Conservation (phyloP, 2,329 filamentous ascomycete genomes). For the Biscogniauxia marginata region DNA sequence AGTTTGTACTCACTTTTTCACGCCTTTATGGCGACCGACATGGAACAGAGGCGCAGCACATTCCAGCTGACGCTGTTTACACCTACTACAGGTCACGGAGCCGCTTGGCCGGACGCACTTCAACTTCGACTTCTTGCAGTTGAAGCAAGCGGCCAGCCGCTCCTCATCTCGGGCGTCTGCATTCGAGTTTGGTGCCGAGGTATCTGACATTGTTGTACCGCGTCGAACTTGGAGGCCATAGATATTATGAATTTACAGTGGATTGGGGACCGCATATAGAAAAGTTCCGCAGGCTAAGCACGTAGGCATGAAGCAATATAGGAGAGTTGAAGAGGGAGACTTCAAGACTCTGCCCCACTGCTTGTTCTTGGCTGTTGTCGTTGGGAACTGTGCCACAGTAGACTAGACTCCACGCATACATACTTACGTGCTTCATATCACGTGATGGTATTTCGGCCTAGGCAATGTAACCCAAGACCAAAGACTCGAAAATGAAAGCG, state of each 20-base stretch:
- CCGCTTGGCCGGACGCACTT: conserved; percentile 33
- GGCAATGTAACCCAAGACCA: background rate
- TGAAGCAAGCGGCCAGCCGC: conserved; percentile 33
- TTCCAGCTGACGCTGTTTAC: conserved; percentile 41
- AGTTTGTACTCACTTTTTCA: conserved; percentile 63
- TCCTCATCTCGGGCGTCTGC: conserved; percentile 28
- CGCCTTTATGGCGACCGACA: conserved; percentile 70
- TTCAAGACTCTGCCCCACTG: background rate
- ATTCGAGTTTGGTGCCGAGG: conserved; percentile 22
- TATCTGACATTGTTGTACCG: conserved; percentile 22
- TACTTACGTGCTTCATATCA: background rate
- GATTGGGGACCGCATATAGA: background rate
- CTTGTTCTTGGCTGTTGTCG: background rate
- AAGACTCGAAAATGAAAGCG: background rate
- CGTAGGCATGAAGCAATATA: background rate
- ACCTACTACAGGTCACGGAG: conserved; percentile 31
- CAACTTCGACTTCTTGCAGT: conserved; percentile 35
- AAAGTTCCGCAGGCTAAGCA: background rate
- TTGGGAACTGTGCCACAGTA: background rate
- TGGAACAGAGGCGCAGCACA: conserved; percentile 73
- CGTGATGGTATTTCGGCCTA: background rate
- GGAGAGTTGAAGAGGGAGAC: background rate
- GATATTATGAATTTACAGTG: background rate
- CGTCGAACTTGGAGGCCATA: background rate
- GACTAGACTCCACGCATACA: background rate